Base-by-base conservation (phyloP, 768 basidiomycete genomes). In the Termitomyces sp. region DNA sequence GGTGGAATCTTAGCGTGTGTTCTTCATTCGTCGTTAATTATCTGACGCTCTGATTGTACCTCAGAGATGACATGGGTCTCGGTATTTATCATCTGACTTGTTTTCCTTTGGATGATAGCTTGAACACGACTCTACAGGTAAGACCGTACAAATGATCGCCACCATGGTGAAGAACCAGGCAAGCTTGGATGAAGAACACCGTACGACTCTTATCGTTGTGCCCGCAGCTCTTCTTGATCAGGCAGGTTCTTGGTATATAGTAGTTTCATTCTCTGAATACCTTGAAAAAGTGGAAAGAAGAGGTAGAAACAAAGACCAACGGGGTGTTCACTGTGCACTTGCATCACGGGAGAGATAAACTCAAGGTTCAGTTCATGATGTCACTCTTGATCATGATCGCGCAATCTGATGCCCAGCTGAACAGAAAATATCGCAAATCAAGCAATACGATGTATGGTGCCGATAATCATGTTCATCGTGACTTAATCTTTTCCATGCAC, bases 81-180 rank as follows among this genome's bases (percentile, higher is more conserved):
- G 85, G 84, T 78, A 67, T 6, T 64, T 60, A 20, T 32, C 20
- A 8, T 5, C 38, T 4, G 9, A 12, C 5, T 31, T 25, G 29
- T 6, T 48, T 6, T 43, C 17, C 25, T 47, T 37, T 4, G 10
- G 15, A 14, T 15, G n/a, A n/a, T n/a, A 14, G 1, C 34, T 57
- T 25, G 10, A 43, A 48, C 5, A 49, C 37, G 7, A 48, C 52
- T 45, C 29, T 40, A 25, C 53, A 82, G 84, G 85, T 3, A 89
- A 91, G 74, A 90, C 88, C 8, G 85, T 91, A 1, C 88, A 91
- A 69, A 87, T 88, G 84, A 91, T 93, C 51, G 91, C 91, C 3
- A 84, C 85, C 0, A 91, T 93, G 84, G 83, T 81, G 20, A 79
- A 79, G 68, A 90, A 92, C 66, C 78, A 79, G 66, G 85, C 89